Percentiles rank a stretch among this genome's conserved stretches.
These are phyloP conservation scores for Rubus idaeus DNA, from an alignment of 306 rosid genomes.

Conservation along the genomic window DNA sequence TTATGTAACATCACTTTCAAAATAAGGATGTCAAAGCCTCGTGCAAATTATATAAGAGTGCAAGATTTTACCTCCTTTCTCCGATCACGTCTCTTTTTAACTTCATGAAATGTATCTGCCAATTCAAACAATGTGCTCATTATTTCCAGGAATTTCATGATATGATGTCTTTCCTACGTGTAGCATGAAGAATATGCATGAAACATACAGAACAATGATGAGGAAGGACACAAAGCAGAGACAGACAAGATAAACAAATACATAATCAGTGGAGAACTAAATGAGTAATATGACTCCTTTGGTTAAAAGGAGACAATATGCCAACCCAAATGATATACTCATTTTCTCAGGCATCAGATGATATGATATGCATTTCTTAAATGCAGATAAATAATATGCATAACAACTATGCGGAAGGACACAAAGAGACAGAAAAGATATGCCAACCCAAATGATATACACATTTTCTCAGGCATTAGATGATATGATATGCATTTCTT, in stretches of 20 bases:
- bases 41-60: background rate
- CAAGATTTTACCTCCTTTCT: conserved; percentile 60
- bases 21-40: background rate
- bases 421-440: background rate
- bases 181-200: background rate
- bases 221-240: conserved; percentile 2
- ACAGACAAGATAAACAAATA: background rate
- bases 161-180: background rate
- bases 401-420: background rate
- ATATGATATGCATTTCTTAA: background rate
- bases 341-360: background rate
- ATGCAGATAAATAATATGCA: background rate
- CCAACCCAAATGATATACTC: background rate
- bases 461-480: background rate
- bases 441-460: background rate
- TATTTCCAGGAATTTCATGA: background rate
- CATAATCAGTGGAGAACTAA: background rate
- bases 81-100: conserved; percentile 62
- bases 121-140: conserved; percentile 23
- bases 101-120: conserved; percentile 88
- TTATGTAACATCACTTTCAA: background rate
- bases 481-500: background rate
- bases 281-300: background rate
- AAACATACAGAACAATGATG: background rate
- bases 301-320: background rate